These are phyloP conservation scores for Monosporascus sp. DNA, from an alignment of 2,329 filamentous ascomycete genomes.

Conservation along the genomic window DNA sequence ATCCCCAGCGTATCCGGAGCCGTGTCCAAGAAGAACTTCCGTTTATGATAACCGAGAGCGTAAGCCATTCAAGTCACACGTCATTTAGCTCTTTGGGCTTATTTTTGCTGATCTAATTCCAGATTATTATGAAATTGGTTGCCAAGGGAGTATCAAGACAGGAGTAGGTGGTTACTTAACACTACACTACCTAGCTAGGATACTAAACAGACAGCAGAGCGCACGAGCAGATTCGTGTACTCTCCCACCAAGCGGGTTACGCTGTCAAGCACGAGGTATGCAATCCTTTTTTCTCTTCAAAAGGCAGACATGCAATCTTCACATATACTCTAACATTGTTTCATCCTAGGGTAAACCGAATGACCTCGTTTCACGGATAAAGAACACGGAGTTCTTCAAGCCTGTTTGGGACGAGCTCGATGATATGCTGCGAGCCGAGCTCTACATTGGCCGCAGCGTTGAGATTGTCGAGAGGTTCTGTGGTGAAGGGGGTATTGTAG, in stretches of 20 bases:
- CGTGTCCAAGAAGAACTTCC: constrained; percentile 64
- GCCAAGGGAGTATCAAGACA: constrained; percentile 23
- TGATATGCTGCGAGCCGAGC: not conserved
- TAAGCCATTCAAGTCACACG: no score
- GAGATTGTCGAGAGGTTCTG: not conserved
- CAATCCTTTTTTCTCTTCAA: not conserved
- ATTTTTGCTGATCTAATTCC: no score
- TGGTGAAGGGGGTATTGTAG: not conserved
- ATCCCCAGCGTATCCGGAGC: constrained; percentile 65
- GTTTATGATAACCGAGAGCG: constrained; percentile 64
- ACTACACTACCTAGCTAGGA: no score
- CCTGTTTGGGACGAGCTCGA: not conserved
- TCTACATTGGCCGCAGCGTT: not conserved
- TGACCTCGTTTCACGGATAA: not conserved
- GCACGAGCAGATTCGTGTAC: constrained; percentile 81
- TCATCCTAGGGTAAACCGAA: not conserved
- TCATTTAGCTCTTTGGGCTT: no score
- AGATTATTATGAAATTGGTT: constrained; percentile 24
- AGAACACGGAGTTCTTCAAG: not conserved
- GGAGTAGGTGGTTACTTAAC: constrained; percentile 32
- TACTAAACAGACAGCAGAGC: no score
- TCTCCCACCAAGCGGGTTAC: constrained; percentile 68
- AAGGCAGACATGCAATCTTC: no score
- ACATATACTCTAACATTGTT: no score
- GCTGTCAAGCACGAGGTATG: constrained; percentile 45